Percentiles rank a stretch among this genome's conserved stretches.
phyloP scores from a whole-genome alignment of 345 rosid species.

The Aegle marmelos region DNA sequence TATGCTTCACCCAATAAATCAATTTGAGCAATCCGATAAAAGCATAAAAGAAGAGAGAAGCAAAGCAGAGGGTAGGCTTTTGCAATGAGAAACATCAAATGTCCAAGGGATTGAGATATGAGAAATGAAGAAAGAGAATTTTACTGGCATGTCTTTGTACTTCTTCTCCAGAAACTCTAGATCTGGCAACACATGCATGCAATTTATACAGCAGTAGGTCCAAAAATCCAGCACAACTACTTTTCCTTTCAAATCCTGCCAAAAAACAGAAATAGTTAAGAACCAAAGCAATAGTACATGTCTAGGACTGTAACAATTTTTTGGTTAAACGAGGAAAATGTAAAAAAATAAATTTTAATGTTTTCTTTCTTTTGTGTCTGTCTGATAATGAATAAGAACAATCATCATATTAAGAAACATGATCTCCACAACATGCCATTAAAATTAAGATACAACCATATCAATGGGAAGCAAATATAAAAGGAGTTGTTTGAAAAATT shows the following conservation, averaged over 20 bases:
- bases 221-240: slow-evolving; percentile 93
- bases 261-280: slow-evolving; percentile 10
- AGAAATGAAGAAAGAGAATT: slow-evolving; percentile 19
- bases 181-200: slow-evolving; percentile 94
- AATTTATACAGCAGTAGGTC: slow-evolving; percentile 96
- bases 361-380: not conserved
- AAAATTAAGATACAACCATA: not conserved
- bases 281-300: slow-evolving; percentile 1
- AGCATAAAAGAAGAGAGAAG: not conserved
- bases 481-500: not conserved
- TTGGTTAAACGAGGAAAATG: not conserved
- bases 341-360: not conserved
- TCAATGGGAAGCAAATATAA: not conserved
- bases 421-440: not conserved
- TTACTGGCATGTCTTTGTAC: slow-evolving; percentile 82
- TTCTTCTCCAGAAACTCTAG: slow-evolving; percentile 84
- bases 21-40: slow-evolving; percentile 1
- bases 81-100: not conserved
- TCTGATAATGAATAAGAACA: not conserved
- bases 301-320: not conserved
- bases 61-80: not conserved
- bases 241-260: slow-evolving; percentile 89
- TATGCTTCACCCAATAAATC: not conserved
- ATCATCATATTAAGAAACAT: not conserved
- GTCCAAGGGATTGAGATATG: slow-evolving; percentile 7